Evolutionary conservation across 225 moss, liverwort and hornwort genomes (phyloP), one percentile per base, ranked within the genome.

Genomic region (Marchantia paleacea): DNA sequence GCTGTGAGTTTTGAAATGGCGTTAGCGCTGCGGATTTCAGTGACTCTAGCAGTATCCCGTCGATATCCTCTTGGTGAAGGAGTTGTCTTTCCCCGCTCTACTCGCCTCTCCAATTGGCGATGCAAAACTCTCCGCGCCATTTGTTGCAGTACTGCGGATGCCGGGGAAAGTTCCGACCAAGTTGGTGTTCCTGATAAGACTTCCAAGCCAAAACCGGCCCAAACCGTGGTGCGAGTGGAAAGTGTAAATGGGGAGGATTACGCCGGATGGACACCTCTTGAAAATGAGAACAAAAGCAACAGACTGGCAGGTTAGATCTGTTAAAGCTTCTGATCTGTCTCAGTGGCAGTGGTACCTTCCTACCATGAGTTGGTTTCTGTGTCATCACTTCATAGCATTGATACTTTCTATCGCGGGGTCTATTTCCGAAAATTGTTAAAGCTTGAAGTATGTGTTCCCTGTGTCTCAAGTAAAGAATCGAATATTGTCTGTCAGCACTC

Each of bases 241-340:
- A 69, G 51, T 80, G 78, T 24, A 82, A 86, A 28, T 78, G 85
- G 22, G 82, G 93, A 76, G 84, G 85, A 84, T 65, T 89, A 85
- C 78, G 86, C 83, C 67, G 89, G 85, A 78, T 86, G 55, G 69
- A 88, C 75, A 48, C 29, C 84, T 16, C 85, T 90, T 73, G 75
- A 86, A 22, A 88, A 26, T 29, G 86, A 92, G 25, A 6, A 84
- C 20, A 51, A 61, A 25, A 78, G 75, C 79, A 89, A 83, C 89
- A 78, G 25, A 65, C 91, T 88, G 88, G 75, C 89, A 81, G 93
- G 95, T 95, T 82, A 29, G 79, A 60, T 76, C n/a, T 10, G 7
- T 52, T 54, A 5, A 25, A 58, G 30, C 61, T 49, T 7, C 62
- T 76, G 63, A n/a, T 64, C 62, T 77, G 48, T 50, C 49, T 24